Conservation (phyloP, 345 rosid species). For the Lagerstroemia speciosa region DNA sequence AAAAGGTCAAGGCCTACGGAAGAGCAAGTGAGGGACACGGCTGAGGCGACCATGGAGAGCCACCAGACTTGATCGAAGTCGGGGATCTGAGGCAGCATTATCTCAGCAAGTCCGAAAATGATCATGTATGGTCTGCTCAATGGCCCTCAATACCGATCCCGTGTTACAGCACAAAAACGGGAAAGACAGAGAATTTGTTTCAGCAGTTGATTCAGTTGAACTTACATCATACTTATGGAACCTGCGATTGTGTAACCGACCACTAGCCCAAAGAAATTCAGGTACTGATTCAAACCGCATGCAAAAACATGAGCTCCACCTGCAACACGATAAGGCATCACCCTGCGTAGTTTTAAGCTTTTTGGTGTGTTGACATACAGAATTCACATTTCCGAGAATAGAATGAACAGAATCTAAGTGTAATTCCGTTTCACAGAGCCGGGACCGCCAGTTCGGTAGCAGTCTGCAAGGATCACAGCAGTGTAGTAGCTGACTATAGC, state of each 20-base stretch:
- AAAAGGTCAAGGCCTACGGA: slow-evolving; percentile 25
- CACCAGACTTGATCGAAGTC: slow-evolving; percentile 32
- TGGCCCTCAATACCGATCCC: slow-evolving; percentile 19
- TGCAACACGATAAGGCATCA: background rate
- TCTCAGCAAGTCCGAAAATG: slow-evolving; percentile 24
- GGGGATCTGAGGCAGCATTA: slow-evolving; percentile 31
- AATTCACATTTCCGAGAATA: slow-evolving; percentile 25
- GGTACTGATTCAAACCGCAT: slow-evolving; percentile 25
- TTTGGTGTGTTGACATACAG: too few species aligned
- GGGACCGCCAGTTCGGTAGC: slow-evolving; percentile 33
- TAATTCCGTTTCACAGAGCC: slow-evolving; percentile 27
- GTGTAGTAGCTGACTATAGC: slow-evolving; percentile 32
- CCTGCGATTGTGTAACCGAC: slow-evolving; percentile 32
- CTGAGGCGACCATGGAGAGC: slow-evolving; percentile 34
- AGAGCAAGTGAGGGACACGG: slow-evolving; percentile 34
- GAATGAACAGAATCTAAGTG: slow-evolving; percentile 33
- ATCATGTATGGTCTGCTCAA: slow-evolving; percentile 34
- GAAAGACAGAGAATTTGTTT: background rate
- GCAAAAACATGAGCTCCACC: slow-evolving; percentile 23
- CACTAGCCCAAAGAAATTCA: slow-evolving; percentile 26
- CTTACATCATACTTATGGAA: slow-evolving; percentile 34
- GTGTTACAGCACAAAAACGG: background rate
- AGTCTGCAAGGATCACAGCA: slow-evolving; percentile 25
- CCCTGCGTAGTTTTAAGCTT: background rate
- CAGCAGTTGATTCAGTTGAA: background rate